Percentiles rank a stretch among this genome's conserved stretches.
phyloP scores from a whole-genome alignment of 164 flowering plant species.

The Paratinospora sagittata region DNA sequence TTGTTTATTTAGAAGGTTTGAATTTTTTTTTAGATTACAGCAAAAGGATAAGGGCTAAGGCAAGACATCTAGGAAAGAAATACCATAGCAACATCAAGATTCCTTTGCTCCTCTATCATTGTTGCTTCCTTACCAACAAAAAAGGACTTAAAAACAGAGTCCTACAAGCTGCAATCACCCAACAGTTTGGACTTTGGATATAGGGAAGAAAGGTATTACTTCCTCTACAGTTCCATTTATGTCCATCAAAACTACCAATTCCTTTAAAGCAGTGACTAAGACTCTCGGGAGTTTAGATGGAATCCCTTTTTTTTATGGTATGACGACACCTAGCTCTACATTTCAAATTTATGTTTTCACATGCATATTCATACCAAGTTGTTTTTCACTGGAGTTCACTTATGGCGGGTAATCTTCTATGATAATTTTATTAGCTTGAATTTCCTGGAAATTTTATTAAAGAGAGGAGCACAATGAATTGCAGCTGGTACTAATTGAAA shows the following conservation, averaged over 20 bases:
- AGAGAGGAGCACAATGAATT: background rate
- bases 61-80: background rate
- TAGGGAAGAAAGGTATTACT: background rate
- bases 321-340: background rate
- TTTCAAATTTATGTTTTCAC: background rate
- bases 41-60: background rate
- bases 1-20: background rate
- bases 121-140: background rate
- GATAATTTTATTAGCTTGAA: background rate
- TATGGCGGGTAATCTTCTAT: background rate
- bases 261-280: background rate
- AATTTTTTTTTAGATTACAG: background rate
- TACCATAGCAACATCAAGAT: background rate
- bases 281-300: background rate
- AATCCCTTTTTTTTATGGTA: background rate
- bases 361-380: background rate
- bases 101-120: background rate
- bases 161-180: background rate
- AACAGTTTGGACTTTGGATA: background rate
- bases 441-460: background rate
- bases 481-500: background rate
- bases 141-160: background rate
- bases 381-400: background rate
- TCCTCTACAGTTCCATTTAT: background rate
- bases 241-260: background rate